phyloP scores from a whole-genome alignment of 75 land plant genomes.

The Cryptomeria japonica region DNA sequence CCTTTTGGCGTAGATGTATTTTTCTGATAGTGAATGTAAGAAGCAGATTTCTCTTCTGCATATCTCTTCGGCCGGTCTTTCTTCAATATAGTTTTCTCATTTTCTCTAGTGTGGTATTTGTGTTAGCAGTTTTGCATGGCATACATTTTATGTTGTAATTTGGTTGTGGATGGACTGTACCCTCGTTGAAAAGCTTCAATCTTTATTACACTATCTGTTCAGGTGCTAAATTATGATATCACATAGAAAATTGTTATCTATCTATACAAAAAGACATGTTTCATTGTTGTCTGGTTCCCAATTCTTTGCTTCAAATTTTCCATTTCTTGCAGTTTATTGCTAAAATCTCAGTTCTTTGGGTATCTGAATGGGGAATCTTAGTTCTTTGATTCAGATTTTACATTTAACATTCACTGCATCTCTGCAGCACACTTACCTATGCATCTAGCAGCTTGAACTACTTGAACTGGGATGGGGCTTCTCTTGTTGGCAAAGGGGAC shows the following conservation, averaged over 20 bases:
- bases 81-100: background rate
- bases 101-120: background rate
- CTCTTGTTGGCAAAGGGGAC: conserved; percentile 1
- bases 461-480: conserved; percentile 10
- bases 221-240: background rate
- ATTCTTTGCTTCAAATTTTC: background rate
- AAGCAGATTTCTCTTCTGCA: background rate
- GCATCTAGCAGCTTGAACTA: background rate
- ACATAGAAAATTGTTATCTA: background rate
- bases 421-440: background rate
- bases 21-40: background rate
- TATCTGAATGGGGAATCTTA: background rate
- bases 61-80: background rate
- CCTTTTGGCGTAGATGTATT: background rate
- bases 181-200: background rate
- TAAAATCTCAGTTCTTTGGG: background rate
- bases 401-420: background rate
- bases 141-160: background rate
- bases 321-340: background rate
- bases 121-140: background rate
- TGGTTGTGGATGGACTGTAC: background rate
- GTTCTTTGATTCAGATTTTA: background rate
- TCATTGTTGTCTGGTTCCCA: background rate
- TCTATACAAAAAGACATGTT: background rate
- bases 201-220: background rate